Percentiles rank a stretch among this genome's conserved stretches.
phyloP scores from a whole-genome alignment of 1,139 yeast genomes.

The Pichia sp. region DNA sequence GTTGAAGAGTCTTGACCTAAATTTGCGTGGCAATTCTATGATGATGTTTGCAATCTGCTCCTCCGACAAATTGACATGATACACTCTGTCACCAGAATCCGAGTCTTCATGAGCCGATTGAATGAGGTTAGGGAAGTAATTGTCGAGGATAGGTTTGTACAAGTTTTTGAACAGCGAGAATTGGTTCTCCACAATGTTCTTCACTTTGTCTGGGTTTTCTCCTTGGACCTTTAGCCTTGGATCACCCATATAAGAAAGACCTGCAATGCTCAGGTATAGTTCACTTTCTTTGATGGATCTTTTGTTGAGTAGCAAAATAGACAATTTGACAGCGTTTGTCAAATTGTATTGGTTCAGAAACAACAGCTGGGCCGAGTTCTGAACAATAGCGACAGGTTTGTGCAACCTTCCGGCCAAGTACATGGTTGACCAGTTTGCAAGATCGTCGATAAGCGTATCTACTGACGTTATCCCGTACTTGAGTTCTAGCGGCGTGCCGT shows the following conservation, averaged over 20 bases:
- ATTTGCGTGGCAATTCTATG: slow-evolving; percentile 48
- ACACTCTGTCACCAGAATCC: slow-evolving; percentile 10
- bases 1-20: slow-evolving; percentile 43
- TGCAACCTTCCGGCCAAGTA: slow-evolving; percentile 92
- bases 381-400: slow-evolving; percentile 80
- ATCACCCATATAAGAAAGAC: slow-evolving; percentile 85
- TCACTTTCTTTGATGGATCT: slow-evolving; percentile 47
- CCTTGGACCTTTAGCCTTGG: slow-evolving; percentile 83
- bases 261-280: slow-evolving; percentile 72
- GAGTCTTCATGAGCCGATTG: slow-evolving; percentile 6
- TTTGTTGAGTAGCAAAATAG: slow-evolving; percentile 50
- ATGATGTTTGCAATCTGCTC: slow-evolving; percentile 34
- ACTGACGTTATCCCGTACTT: slow-evolving; percentile 84
- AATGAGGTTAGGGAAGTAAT: slow-evolving; percentile 35
- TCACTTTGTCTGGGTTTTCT: slow-evolving; percentile 85
- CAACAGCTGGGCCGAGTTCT: slow-evolving; percentile 56
- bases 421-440: slow-evolving; percentile 76
- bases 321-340: slow-evolving; percentile 72
- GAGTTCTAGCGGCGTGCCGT: slow-evolving; percentile 40
- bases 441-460: slow-evolving; percentile 57
- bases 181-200: slow-evolving; percentile 80
- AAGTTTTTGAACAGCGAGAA: slow-evolving; percentile 60
- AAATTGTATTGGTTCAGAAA: slow-evolving; percentile 73
- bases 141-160: slow-evolving; percentile 63
- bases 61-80: slow-evolving; percentile 24